Evolutionary conservation across 768 basidiomycete species (phyloP).

Genomic region (Mycena metata): DNA sequence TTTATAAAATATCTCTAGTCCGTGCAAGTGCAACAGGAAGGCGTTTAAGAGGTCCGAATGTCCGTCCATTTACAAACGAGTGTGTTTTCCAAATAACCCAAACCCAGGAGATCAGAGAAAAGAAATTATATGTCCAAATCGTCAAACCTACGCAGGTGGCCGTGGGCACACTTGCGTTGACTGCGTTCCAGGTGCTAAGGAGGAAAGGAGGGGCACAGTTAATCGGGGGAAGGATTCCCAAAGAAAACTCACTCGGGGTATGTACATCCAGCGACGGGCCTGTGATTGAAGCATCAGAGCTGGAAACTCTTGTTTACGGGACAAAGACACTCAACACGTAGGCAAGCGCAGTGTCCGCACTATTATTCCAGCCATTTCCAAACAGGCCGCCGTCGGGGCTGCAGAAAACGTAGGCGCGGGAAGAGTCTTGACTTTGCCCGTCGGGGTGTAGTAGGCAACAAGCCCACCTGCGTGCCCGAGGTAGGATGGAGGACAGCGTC

Average conservation of each 20-base stretch:
- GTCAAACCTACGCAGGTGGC: slow-evolving; percentile 55
- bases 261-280: slow-evolving; percentile 70
- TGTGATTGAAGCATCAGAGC: slow-evolving; percentile 36
- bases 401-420: slow-evolving; percentile 73
- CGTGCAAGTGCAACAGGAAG: neutral
- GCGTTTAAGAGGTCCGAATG: too few relatives aligned
- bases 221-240: neutral
- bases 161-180: slow-evolving; percentile 61
- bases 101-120: too few relatives aligned
- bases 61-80: neutral
- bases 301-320: slow-evolving; percentile 7
- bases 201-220: slow-evolving; percentile 12
- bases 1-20: neutral
- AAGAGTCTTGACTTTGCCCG: slow-evolving; percentile 73
- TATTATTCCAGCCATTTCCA: slow-evolving; percentile 85
- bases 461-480: slow-evolving; percentile 65
- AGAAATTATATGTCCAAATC: neutral
- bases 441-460: slow-evolving; percentile 81
- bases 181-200: slow-evolving; percentile 70
- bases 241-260: slow-evolving; percentile 65
- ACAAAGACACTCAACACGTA: slow-evolving; percentile 59
- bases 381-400: slow-evolving; percentile 63
- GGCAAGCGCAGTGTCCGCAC: slow-evolving; percentile 70
- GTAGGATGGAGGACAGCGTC: slow-evolving; percentile 64
- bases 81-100: neutral